Percentiles rank a stretch among this genome's conserved stretches.
These are phyloP conservation scores for Sporothrix euskadiensis DNA, from an alignment of 2,329 filamentous ascomycete genomes.

Conservation along the genomic window DNA sequence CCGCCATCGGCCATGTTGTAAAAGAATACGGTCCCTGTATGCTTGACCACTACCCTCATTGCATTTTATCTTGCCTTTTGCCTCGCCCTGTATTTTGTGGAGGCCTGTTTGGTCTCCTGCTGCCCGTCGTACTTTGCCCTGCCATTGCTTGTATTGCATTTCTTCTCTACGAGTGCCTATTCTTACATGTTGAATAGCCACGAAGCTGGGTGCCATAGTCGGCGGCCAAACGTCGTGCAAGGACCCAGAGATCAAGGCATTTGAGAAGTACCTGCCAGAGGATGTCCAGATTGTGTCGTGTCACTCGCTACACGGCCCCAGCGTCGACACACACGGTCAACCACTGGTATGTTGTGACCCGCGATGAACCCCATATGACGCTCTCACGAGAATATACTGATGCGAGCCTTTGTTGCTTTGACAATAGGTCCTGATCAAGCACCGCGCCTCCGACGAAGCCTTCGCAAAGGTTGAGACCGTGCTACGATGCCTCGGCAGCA, in stretches of 20 bases:
- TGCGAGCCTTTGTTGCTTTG: not conserved
- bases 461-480: conserved; percentile 78
- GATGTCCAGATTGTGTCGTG: conserved; percentile 95
- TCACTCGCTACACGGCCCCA: conserved; percentile 93
- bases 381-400: not conserved
- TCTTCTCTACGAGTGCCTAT: not conserved
- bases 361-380: not conserved
- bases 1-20: conserved; percentile 83
- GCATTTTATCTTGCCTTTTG: conserved; percentile 2
- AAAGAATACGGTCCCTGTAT: conserved; percentile 89
- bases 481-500: conserved; percentile 79
- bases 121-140: not conserved
- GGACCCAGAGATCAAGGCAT: conserved; percentile 90
- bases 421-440: conserved; percentile 74
- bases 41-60: conserved; percentile 38
- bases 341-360: conserved; percentile 65
- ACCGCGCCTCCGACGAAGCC: conserved; percentile 76
- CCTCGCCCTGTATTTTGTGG: conserved; percentile 30
- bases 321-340: conserved; percentile 83
- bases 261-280: conserved; percentile 80
- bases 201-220: conserved; percentile 91
- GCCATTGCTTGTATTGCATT: not conserved
- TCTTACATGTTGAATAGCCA: conserved; percentile 59
- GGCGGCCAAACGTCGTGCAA: conserved; percentile 99
- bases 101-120: not conserved